Evolutionary conservation across 2,329 filamentous ascomycete species (phyloP).

Genomic region (Cryphonectria japonica): DNA sequence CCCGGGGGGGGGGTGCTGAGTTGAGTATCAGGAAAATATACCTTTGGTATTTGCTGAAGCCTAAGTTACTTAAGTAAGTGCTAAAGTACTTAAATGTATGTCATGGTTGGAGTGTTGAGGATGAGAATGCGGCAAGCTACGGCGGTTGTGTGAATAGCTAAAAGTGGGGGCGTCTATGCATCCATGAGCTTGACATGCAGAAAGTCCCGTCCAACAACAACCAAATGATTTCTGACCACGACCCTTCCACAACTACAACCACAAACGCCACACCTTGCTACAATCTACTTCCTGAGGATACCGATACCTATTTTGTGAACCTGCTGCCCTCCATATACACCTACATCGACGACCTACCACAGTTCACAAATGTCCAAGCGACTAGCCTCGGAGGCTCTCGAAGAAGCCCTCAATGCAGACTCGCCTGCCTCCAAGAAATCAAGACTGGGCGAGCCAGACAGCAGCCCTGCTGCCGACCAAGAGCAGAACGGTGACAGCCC

Average conservation of each 20-base stretch:
- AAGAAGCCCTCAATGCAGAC: slow-evolving; percentile 56
- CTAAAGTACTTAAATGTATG: neutral
- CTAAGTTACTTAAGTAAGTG: no score
- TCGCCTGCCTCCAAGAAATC: slow-evolving; percentile 65
- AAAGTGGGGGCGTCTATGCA: slow-evolving; percentile 22
- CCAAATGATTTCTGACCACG: neutral
- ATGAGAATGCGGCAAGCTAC: slow-evolving; percentile 19
- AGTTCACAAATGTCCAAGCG: slow-evolving; percentile 44
- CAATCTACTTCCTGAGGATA: neutral
- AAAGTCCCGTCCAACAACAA: slow-evolving; percentile 1
- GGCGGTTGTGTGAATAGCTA: slow-evolving; percentile 23
- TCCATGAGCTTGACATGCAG: slow-evolving; percentile 7
- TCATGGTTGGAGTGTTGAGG: neutral
- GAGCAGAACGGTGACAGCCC: slow-evolving; percentile 34
- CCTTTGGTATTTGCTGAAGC: neutral
- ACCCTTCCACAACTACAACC: neutral
- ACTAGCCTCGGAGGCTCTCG: slow-evolving; percentile 62
- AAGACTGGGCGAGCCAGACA: slow-evolving; percentile 48
- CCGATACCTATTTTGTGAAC: no score
- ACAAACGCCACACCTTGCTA: neutral
- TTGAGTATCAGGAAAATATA: neutral
- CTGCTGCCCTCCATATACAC: neutral
- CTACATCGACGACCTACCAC: slow-evolving; percentile 37
- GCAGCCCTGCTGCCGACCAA: slow-evolving; percentile 38
- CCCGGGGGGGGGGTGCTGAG: no score